These are phyloP conservation scores for Alternaria atra DNA, from an alignment of 2,329 filamentous ascomycete species.

Conservation along the genomic window DNA sequence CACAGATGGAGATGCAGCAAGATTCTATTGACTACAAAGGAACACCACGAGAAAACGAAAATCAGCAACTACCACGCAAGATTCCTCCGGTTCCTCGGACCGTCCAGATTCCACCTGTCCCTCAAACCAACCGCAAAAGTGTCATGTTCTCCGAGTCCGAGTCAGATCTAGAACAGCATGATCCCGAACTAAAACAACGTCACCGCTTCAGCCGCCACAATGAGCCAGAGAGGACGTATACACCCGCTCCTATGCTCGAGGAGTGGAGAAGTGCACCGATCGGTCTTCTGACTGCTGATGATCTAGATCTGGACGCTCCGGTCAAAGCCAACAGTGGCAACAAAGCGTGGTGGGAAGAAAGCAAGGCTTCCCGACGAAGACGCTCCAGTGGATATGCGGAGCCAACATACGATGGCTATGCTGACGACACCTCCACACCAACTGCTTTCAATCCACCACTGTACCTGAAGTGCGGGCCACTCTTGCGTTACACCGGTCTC, in stretches of 20 bases:
- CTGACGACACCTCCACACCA: conserved; percentile 69
- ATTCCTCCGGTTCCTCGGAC: conserved; percentile 20
- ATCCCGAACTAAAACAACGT: conserved; percentile 39
- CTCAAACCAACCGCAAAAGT: conserved; percentile 49
- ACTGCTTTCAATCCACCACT: conserved; percentile 84
- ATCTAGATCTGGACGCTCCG: conserved; percentile 54
- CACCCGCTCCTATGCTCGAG: conserved; percentile 68
- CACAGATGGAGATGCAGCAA: conserved; percentile 51
- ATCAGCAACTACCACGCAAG: conserved; percentile 37
- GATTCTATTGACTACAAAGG: conserved; percentile 49
- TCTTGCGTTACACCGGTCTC: conserved; percentile 89
- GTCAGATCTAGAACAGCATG: conserved; percentile 31
- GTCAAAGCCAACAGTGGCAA: conserved; percentile 41
- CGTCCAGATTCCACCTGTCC: conserved; percentile 28
- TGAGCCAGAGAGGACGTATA: conserved; percentile 61
- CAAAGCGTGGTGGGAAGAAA: conserved; percentile 79
- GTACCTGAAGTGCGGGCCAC: conserved; percentile 87
- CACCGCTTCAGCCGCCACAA: conserved; percentile 51
- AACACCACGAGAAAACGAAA: conserved; percentile 43
- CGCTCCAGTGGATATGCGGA: conserved; percentile 44
- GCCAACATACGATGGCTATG: conserved; percentile 71
- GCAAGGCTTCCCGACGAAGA: conserved; percentile 55
- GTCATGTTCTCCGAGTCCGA: conserved; percentile 52
- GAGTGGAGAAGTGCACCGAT: conserved; percentile 57
- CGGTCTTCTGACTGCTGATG: conserved; percentile 52